Base-by-base conservation (phyloP, 306 rosid genomes). In the Cucurbita ficifolia region DNA sequence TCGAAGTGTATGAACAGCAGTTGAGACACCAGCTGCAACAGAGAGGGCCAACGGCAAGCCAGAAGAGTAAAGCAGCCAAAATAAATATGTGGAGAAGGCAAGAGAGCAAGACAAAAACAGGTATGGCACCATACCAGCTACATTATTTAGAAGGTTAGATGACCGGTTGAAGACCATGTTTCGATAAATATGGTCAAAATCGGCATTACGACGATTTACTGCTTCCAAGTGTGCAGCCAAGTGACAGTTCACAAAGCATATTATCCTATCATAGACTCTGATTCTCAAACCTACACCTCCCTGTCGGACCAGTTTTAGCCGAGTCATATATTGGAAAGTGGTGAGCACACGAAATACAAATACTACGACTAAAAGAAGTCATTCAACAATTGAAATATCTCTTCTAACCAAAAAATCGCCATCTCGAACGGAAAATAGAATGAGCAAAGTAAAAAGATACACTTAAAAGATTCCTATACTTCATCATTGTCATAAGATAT, bases 191-290 rank as follows among this genome's bases (percentile, higher is more conserved):
- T 95, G 97, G 80, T 91, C 96, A 74, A 95, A 91, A 82, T 91
- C 99, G 76, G 99, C 97, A 82, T 95, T 95, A 10, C 99, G 90
- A 64, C 99, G 90, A 81, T 85, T 95, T 53, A 95, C 89, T 43
- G 97, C 99, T 85, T 95, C 99, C 87, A 95, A 81, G 81, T 95
- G 99, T 74, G 99, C 99, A 45, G 97, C 99, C 90, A 95, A 87
- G 86, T 95, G 99, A 83, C 99, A 95, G 87, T 95, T 95, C 76
- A 95, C 99, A 86, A 95, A 95, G 89, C 97, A 95, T 87, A 95
- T 91, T 85, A 87, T 95, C 79, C 97, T 83, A 76, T 95, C 99
- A 55, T 85, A 91, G 40, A 95, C 96, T 86, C 99, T 83, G 82
- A 95, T 95, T 83, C 96, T 86, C 96, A 95, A 84, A 62, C 99